Evolutionary conservation across 2,329 filamentous ascomycete species (phyloP), one percentile per base, ranked within the genome.

Genomic region (Neurospora sp.): DNA sequence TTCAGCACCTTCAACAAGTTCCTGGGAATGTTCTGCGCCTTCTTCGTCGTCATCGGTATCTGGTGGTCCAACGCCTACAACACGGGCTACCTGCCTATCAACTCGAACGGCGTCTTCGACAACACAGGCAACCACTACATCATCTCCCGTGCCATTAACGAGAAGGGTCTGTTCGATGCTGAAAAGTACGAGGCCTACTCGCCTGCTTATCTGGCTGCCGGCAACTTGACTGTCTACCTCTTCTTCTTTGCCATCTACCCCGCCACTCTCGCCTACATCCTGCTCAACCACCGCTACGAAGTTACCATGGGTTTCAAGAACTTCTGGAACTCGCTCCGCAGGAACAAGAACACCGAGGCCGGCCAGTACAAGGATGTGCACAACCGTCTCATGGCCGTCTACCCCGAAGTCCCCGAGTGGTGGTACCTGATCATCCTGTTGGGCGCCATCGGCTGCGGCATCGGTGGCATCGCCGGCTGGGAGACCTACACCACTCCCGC

Each of bases 1-100:
- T 85, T 88, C 78, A 86, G 85, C 37, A 89, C 88, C 62, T 81
- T 87, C 69, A 91, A 91, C 77, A 86, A 85, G 28, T 81, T 89
- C 71, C 78, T 88, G 65, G 88, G 88, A 38, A 82, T 86, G 67
- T 81, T 88, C 12, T 72, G 86, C 40, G 85, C 83, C 62, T 83
- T 84, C 74, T 84, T 86, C 79, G 79, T 90, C 15, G 81, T 87
- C 15, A 77, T 86, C 2, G 85, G 79, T 36, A 75, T 91, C 8
- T 89, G 88, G 79, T 91, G 86, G 76, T 83, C 80, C 65, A 87
- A 87, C 69, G 78, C 85, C 1, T 90, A 85, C 79, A 85, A 86
- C 77, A 85, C 83, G 11, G 81, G 83, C 41, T 72, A 87, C 73
- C 77, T 86, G 36, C 82, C 83, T 38, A 84, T 86, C 78, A 85